Conservation (phyloP, 2,329 filamentous ascomycete species). For the Tolypocladium tropicale region DNA sequence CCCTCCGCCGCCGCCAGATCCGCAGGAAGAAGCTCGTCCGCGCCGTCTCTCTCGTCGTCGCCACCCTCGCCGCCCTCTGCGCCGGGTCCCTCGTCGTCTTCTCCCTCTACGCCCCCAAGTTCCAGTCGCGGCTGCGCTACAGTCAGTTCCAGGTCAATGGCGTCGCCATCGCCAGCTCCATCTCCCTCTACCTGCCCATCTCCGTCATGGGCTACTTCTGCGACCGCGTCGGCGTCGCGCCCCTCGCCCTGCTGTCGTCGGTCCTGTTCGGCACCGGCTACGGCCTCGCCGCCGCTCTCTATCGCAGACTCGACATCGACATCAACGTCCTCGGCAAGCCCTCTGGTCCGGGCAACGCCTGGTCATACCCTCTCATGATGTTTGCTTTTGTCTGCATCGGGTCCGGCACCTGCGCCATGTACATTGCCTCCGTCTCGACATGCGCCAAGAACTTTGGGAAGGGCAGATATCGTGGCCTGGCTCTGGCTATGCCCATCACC, state of each 20-base stretch:
- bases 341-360: conserved; percentile 36
- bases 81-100: conserved; percentile 90
- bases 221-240: conserved; percentile 74
- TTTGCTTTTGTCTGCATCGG: conserved; percentile 76
- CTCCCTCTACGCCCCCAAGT: conserved; percentile 84
- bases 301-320: conserved; percentile 43
- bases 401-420: conserved; percentile 77
- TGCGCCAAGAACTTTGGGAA: conserved; percentile 97
- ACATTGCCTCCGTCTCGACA: conserved; percentile 82
- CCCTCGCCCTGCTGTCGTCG: conserved; percentile 63
- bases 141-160: conserved; percentile 87
- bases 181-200: conserved; percentile 88
- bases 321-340: conserved; percentile 20
- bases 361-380: conserved; percentile 76
- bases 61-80: conserved; percentile 55
- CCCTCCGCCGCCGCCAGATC: conserved; percentile 8
- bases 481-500: conserved; percentile 82
- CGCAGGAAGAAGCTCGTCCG: conserved; percentile 25
- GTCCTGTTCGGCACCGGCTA: conserved; percentile 74
- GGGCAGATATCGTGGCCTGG: conserved; percentile 77
- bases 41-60: conserved; percentile 39
- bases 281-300: conserved; percentile 69
- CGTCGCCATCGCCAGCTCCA: conserved; percentile 74
- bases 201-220: conserved; percentile 83
- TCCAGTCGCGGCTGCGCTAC: conserved; percentile 80